Evolutionary conservation across 768 basidiomycete species (phyloP).

Genomic region (Lactifluus rugatus): DNA sequence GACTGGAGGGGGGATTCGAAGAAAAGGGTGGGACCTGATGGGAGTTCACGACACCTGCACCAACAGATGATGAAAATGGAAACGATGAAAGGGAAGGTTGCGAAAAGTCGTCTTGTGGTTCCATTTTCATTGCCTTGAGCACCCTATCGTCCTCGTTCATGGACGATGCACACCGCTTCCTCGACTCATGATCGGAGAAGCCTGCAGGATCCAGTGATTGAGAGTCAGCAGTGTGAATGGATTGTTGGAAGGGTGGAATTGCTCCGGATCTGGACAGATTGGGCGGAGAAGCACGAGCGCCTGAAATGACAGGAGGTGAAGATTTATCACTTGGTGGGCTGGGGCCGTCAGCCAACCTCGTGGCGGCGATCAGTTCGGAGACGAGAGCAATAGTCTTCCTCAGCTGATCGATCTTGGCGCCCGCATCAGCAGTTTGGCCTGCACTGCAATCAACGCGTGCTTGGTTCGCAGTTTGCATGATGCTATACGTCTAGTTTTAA

Average conservation of each 20-base stretch:
- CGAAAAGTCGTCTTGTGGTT: conserved; percentile 36
- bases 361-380: conserved; percentile 43
- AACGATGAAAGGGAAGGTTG: conserved; percentile 19
- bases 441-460: conserved; percentile 42
- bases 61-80: conserved; percentile 20
- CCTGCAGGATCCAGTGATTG: conserved; percentile 26
- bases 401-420: conserved; percentile 45
- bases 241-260: conserved; percentile 18
- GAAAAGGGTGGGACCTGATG: conserved; percentile 18
- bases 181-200: conserved; percentile 32
- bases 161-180: conserved; percentile 44
- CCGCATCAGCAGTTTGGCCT: conserved; percentile 39
- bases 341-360: conserved; percentile 28
- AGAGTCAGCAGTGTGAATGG: conserved; percentile 20
- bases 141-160: conserved; percentile 34
- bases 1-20: conserved; percentile 18
- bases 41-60: conserved; percentile 6
- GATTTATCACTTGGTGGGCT: conserved; percentile 24
- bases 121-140: conserved; percentile 40
- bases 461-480: conserved; percentile 50
- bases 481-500: conserved; percentile 31
- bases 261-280: conserved; percentile 7
- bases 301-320: conserved; percentile 10
- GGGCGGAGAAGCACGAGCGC: conserved; percentile 18
- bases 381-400: conserved; percentile 45